Evolutionary conservation across 164 flowering plant species (phyloP).

Genomic region (Magnolia officinalis): DNA sequence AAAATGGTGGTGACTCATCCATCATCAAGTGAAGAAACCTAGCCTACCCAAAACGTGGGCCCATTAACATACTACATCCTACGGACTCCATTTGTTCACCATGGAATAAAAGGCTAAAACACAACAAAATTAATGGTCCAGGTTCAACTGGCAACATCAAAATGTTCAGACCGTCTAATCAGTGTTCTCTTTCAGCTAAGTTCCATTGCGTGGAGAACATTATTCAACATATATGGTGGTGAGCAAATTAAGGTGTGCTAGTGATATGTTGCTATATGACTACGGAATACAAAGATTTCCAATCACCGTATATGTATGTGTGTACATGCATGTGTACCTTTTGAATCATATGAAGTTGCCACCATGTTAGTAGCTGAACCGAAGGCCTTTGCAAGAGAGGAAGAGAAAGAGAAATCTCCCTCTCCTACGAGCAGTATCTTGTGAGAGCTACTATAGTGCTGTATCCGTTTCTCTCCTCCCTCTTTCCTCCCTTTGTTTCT

Average conservation of each 20-base stretch:
- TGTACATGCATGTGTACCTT: slow-evolving; percentile 1
- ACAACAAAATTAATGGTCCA: too few species aligned
- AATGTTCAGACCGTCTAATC: too few species aligned
- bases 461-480: slow-evolving; percentile 8
- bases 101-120: too few species aligned
- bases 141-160: too few species aligned
- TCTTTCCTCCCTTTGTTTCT: not conserved
- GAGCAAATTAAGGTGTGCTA: not conserved
- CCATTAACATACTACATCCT: too few species aligned
- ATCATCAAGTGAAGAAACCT: too few species aligned
- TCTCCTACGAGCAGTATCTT: slow-evolving; percentile 31
- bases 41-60: too few species aligned
- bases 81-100: too few species aligned
- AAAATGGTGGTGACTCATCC: too few species aligned
- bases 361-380: slow-evolving; percentile 25
- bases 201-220: not conserved
- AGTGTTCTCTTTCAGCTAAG: too few species aligned
- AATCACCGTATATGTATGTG: too few species aligned
- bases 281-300: not conserved
- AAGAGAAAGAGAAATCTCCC: slow-evolving; percentile 36
- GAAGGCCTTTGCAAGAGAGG: slow-evolving; percentile 21
- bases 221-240: not conserved
- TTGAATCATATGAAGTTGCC: slow-evolving; percentile 18
- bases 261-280: not conserved
- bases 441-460: slow-evolving; percentile 21